Evolutionary conservation across 441 rosid genomes (phyloP), one percentile per base, ranked within the genome.

Genomic region (Breynia disticha): DNA sequence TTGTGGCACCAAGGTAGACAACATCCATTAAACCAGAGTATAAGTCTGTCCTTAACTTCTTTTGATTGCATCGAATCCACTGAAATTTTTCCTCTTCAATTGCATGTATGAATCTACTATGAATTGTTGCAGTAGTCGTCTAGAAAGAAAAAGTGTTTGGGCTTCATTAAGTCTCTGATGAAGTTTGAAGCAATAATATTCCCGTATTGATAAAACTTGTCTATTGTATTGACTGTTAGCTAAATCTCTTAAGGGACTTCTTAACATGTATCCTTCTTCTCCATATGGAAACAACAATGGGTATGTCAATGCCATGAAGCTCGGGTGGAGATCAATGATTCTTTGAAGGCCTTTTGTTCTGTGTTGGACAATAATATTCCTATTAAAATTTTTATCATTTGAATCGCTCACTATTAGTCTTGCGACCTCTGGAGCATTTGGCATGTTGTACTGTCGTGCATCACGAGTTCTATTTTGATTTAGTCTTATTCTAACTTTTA

Each of bases 271-370:
- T 13, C 48, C 65, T 19, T 48, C 47, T 15, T 48, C 52, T 10
- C 55, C 49, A 43, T 49, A 55, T 5, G 61, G 52, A 16, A 55
- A 48, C 1, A 55, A 13, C 7, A 63, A n/a, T 0, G 59, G 54
- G 52, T 44, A 64, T 13, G 52, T n/a, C 16, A 53, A 6, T 3
- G 60, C 55, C 65, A 66, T 66, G 15, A 52, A 16, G 0, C n/a
- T 39, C 0, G 65, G 44, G 15, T 60, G 57, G 0, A 12, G 10
- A 1, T 16, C 15, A 12, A 4, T 48, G 0, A 66, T 49, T 18
- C 56, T 7, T 11, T 60, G 12, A 0, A 53, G 12, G 2, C 15
- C 9, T 0, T 7, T 0, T 1, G 5, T 11, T 6, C 24, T 39
- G 48, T 60, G 51, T 11, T 65, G 50, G 8, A 54, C 46, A 21